Conservation (phyloP, 192 early-diverging fungal genomes). For the Coemansia sp. region DNA sequence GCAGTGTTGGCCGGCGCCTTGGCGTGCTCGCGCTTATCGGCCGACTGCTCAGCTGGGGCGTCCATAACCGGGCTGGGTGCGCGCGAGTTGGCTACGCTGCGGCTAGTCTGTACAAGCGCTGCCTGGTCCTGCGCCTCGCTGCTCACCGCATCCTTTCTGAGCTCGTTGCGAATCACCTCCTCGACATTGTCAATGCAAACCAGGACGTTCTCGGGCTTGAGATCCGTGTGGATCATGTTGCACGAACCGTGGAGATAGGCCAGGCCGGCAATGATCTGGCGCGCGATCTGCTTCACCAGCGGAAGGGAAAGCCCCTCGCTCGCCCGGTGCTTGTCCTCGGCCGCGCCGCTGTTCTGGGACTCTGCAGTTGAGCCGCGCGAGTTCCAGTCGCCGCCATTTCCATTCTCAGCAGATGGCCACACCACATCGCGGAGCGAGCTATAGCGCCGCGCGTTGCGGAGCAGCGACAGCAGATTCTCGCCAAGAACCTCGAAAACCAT, state of each 20-base stretch:
- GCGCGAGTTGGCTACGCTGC: constrained; percentile 52
- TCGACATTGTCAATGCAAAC: constrained; percentile 90
- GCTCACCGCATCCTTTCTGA: constrained; percentile 18
- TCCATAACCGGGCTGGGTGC: constrained; percentile 37
- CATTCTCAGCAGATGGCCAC: constrained; percentile 11
- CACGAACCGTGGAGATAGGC: constrained; percentile 95
- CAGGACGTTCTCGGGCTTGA: constrained; percentile 97
- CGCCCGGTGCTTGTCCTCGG: constrained; percentile 23
- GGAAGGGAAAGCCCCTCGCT: constrained; percentile 73
- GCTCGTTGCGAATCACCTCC: constrained; percentile 61
- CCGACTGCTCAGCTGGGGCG: not conserved
- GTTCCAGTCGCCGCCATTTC: constrained; percentile 17
- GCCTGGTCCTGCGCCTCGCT: not conserved
- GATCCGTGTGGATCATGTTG: constrained; percentile 95
- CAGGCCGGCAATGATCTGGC: constrained; percentile 87
- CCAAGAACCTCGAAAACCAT: constrained; percentile 99
- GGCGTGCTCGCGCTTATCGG: not conserved
- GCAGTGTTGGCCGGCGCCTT: constrained; percentile 4
- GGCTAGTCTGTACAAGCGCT: constrained; percentile 41
- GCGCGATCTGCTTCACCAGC: constrained; percentile 87
- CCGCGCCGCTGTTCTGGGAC: not conserved
- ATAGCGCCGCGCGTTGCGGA: constrained; percentile 59
- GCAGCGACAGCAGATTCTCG: constrained; percentile 88
- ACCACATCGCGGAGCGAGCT: constrained; percentile 34
- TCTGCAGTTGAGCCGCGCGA: not conserved